These are phyloP conservation scores for Astrephomene gubernaculifera DNA, from an alignment of 139 green algal genomes.

Conservation along the genomic window DNA sequence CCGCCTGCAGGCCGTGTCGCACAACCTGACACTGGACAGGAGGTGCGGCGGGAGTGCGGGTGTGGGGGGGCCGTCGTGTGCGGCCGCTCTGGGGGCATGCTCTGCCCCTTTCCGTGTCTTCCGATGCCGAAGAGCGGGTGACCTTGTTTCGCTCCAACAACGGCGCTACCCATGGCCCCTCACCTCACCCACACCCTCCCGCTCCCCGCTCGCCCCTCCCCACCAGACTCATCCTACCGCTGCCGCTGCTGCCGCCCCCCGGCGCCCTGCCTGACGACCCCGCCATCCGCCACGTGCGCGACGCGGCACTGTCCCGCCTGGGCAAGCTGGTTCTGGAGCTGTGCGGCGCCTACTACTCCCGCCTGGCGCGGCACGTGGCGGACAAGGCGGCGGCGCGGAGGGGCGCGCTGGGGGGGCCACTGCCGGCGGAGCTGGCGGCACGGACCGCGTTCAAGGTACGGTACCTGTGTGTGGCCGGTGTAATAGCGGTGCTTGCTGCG, in stretches of 20 bases:
- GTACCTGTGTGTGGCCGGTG: too few relatives aligned
- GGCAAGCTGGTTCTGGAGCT: constrained; percentile 50
- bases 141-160: too few relatives aligned
- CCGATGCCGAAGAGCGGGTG: too few relatives aligned
- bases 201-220: not conserved
- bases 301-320: constrained; percentile 8
- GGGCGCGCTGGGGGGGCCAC: not conserved
- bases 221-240: constrained; percentile 44
- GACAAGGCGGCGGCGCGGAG: constrained; percentile 41
- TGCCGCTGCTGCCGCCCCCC: constrained; percentile 15
- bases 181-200: too few relatives aligned
- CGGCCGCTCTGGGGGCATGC: too few relatives aligned
- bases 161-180: too few relatives aligned
- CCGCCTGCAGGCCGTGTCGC: constrained; percentile 37
- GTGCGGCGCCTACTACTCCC: constrained; percentile 37
- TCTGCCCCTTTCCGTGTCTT: too few relatives aligned
- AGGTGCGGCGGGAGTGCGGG: too few relatives aligned
- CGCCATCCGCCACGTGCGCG: constrained; percentile 11
- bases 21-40: constrained; percentile 45
- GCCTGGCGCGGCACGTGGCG: constrained; percentile 5
- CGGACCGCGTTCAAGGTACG: constrained; percentile 48
- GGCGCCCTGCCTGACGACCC: constrained; percentile 20
- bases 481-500: too few relatives aligned
- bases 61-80: too few relatives aligned
- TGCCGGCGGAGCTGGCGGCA: constrained; percentile 32